phyloP scores from a whole-genome alignment of 176 grass and related monocot species.

The Tillandsia fasciculata region DNA sequence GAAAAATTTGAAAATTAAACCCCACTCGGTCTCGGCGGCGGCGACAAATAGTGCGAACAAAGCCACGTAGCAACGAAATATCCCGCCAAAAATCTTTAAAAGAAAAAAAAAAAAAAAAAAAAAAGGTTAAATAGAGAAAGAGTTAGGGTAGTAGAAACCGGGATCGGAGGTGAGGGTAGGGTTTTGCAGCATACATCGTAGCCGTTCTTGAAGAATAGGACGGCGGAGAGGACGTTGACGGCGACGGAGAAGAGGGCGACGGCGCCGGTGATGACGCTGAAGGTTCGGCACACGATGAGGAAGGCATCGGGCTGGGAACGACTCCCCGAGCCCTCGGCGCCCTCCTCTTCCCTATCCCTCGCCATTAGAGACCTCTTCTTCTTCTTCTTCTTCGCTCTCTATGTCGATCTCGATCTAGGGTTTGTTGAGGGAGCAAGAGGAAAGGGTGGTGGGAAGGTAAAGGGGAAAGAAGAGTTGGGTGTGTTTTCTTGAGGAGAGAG shows the following conservation, averaged over 20 bases:
- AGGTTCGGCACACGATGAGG: slow-evolving; percentile 77
- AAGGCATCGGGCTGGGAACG: slow-evolving; percentile 45
- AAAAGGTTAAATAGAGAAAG: neutral
- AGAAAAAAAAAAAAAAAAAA: neutral
- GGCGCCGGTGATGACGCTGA: slow-evolving; percentile 68
- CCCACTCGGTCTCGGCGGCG: slow-evolving; percentile 82
- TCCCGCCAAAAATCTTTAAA: slow-evolving; percentile 69
- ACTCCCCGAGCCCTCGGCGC: slow-evolving; percentile 17
- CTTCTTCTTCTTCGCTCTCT: neutral
- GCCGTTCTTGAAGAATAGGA: slow-evolving; percentile 47
- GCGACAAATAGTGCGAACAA: slow-evolving; percentile 59
- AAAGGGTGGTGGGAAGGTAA: neutral
- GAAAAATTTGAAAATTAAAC: slow-evolving; percentile 50
- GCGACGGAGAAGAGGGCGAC: slow-evolving; percentile 60
- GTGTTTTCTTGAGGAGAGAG: too few species aligned
- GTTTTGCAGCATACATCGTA: slow-evolving; percentile 25
- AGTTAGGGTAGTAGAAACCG: neutral
- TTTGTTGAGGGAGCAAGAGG: neutral
- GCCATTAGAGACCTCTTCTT: slow-evolving; percentile 10
- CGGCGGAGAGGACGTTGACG: slow-evolving; percentile 70
- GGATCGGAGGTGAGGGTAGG: neutral
- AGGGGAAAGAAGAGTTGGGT: too few species aligned
- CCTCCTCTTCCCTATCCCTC: neutral
- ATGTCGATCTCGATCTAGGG: neutral
- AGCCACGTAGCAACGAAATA: slow-evolving; percentile 87